phyloP scores from a whole-genome alignment of 352 stramenopile genomes.

The Globisporangium nodosum region DNA sequence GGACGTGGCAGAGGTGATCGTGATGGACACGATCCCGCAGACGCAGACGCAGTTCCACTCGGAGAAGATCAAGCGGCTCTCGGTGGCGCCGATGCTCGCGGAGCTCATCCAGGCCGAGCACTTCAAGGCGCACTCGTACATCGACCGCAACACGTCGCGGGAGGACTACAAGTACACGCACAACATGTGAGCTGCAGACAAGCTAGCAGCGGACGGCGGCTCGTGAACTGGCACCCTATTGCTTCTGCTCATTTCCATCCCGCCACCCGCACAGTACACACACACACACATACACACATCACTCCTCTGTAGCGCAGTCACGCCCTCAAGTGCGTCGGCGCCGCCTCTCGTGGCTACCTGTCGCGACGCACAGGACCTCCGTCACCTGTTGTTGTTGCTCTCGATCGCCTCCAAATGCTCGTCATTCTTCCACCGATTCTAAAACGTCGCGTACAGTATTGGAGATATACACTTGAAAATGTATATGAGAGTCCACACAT shows the following conservation, averaged over 20 bases:
- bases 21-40: conserved; percentile 87
- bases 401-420: too few species aligned
- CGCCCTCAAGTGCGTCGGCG: too few species aligned
- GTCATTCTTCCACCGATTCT: too few species aligned
- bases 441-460: neutral
- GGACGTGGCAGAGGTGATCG: conserved; percentile 79
- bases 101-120: conserved; percentile 90
- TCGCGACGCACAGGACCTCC: too few species aligned
- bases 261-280: too few species aligned
- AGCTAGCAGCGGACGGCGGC: too few species aligned
- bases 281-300: too few species aligned
- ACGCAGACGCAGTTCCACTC: conserved; percentile 53
- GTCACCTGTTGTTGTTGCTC: too few species aligned
- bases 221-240: too few species aligned
- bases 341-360: too few species aligned
- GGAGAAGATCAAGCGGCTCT: conserved; percentile 86
- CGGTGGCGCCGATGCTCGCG: conserved; percentile 83
- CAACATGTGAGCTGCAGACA: conserved; percentile 46
- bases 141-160: conserved; percentile 76
- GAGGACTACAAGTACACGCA: conserved; percentile 87
- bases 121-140: conserved; percentile 89
- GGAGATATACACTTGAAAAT: neutral
- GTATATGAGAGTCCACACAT: neutral
- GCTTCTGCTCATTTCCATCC: too few species aligned
- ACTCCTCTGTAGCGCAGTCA: too few species aligned